A percentile compares a stretch with the other conserved stretches of the same genome.
phyloP scores from a whole-genome alignment of 73 alveolate genomes.

The Paraurostyla sp. region DNA sequence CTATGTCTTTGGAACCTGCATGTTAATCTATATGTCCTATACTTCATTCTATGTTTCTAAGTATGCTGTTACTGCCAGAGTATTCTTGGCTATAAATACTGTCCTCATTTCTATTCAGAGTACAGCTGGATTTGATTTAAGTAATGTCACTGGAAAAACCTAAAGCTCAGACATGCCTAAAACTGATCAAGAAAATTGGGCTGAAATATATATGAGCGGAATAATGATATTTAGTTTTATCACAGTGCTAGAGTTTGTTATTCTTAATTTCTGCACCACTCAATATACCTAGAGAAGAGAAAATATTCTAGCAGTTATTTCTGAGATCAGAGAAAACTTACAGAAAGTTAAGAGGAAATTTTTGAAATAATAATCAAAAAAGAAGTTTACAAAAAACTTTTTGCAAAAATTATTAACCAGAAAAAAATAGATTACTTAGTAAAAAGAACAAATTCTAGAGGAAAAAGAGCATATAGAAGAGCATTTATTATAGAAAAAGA shows the following conservation, averaged over 20 bases:
- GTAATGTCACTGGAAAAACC: too few species aligned
- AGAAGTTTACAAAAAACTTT: background rate
- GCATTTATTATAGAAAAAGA: too few species aligned
- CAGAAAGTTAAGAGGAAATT: conserved; percentile 31
- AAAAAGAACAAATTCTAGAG: background rate
- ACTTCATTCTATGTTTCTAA: conserved; percentile 7
- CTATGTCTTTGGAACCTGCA: background rate
- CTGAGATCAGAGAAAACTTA: background rate
- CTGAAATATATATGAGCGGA: background rate
- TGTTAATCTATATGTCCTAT: background rate
- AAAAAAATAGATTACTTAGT: background rate
- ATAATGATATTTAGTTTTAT: background rate
- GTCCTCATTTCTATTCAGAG: conserved; percentile 9
- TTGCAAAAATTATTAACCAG: background rate
- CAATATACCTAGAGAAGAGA: background rate
- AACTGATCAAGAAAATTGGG: background rate
- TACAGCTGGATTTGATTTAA: too few species aligned
- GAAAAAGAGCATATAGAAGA: too few species aligned
- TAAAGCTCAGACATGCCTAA: conserved; percentile 1
- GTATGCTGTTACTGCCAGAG: conserved; percentile 43
- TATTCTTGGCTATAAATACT: background rate
- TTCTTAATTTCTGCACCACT: conserved; percentile 10
- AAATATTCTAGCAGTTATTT: background rate
- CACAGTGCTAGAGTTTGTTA: conserved; percentile 1
- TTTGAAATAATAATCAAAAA: background rate